Evolutionary conservation across 75 land plant genomes (phyloP).

Genomic region (Adiantum capillusveneris): DNA sequence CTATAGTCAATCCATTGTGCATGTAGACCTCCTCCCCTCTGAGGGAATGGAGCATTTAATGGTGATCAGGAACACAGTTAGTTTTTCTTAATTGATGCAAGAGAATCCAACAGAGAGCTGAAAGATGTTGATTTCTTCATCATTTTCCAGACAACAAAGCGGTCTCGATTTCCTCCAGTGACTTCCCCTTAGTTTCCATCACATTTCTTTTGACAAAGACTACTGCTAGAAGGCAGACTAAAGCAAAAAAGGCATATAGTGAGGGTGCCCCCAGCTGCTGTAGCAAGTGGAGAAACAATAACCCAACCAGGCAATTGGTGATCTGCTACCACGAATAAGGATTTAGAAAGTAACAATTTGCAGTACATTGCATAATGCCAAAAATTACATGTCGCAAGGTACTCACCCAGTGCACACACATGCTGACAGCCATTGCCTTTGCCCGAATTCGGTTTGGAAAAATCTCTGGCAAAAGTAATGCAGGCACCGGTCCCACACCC

Average conservation of each 20-base stretch:
- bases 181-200: conserved; percentile 81
- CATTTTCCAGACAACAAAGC: conserved; percentile 9
- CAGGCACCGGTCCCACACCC: conserved; percentile 94
- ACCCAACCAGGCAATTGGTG: conserved; percentile 83
- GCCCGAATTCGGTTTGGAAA: conserved; percentile 40
- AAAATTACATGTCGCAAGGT: not conserved
- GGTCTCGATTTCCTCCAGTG: conserved; percentile 85
- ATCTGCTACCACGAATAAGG: conserved; percentile 39
- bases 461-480: conserved; percentile 82
- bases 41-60: no score
- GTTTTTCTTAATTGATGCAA: no score
- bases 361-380: not conserved
- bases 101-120: no score
- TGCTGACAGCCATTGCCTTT: conserved; percentile 88
- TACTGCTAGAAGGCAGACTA: conserved; percentile 58
- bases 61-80: no score
- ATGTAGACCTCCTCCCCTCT: no score
- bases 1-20: no score
- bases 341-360: not conserved
- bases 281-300: conserved; percentile 61
- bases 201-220: conserved; percentile 67
- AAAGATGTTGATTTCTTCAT: no score
- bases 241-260: conserved; percentile 59
- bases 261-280: conserved; percentile 57
- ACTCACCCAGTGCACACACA: conserved; percentile 93